A percentile compares a stretch with the other conserved stretches of the same genome.
phyloP scores from a whole-genome alignment of 2,329 filamentous ascomycete species.

The Diaporthe sp. region DNA sequence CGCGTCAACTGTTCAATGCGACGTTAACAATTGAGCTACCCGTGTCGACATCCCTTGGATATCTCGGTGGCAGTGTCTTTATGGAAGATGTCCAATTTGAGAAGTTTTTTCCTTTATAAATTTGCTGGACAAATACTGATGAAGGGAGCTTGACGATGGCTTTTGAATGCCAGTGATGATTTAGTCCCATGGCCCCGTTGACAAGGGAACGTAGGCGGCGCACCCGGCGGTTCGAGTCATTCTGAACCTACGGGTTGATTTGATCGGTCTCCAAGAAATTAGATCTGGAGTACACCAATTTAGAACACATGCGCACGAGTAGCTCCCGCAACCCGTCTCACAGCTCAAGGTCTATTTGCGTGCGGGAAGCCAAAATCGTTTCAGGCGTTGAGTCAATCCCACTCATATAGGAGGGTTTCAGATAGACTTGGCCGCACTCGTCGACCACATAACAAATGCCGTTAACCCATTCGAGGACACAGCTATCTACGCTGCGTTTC shows the following conservation, averaged over 20 bases:
- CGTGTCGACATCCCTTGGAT: too few species aligned
- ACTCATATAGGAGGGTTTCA: not conserved
- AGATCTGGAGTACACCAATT: not conserved
- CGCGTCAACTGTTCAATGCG: constrained; percentile 26
- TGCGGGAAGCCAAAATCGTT: constrained; percentile 21
- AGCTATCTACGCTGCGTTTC: not conserved
- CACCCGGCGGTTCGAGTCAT: not conserved
- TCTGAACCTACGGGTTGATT: not conserved
- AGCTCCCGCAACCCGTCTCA: constrained; percentile 6
- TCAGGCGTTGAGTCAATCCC: constrained; percentile 16
- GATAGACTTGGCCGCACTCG: not conserved
- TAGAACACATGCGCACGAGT: constrained; percentile 7
- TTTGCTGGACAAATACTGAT: not conserved
- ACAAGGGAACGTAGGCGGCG: not conserved
- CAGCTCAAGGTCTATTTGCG: not conserved
- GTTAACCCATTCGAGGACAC: not conserved
- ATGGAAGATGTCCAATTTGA: not conserved
- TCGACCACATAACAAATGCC: constrained; percentile 3
- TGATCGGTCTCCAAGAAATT: constrained; percentile 1
- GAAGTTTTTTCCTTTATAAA: not conserved
- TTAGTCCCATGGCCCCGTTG: too few species aligned
- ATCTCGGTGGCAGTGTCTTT: not conserved
- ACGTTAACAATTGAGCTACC: not conserved
- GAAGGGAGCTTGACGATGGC: too few species aligned
- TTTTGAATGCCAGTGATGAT: rapidly evolving